phyloP scores from a whole-genome alignment of 176 grass and related monocot genomes.

The Tillandsia leiboldiana region DNA sequence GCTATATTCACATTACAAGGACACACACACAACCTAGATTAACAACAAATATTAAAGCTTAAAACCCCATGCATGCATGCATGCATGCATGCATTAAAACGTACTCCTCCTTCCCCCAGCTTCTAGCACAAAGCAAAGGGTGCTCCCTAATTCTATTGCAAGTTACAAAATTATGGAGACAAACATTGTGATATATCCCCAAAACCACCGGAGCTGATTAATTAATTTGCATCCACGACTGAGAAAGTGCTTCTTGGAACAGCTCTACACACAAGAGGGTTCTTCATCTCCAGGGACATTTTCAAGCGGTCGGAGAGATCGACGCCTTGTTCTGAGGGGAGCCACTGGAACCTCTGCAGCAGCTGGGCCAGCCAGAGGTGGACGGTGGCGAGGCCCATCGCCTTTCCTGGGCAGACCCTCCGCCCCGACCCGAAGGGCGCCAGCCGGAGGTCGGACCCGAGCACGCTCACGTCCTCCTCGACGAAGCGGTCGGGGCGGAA shows the following conservation, averaged over 20 bases:
- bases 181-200: neutral
- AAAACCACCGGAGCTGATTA: neutral
- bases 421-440: slow-evolving; percentile 65
- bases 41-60: neutral
- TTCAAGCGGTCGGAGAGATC: slow-evolving; percentile 59
- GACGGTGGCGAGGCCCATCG: slow-evolving; percentile 52
- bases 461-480: slow-evolving; percentile 52
- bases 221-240: neutral
- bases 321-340: slow-evolving; percentile 17
- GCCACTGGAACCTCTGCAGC: slow-evolving; percentile 43
- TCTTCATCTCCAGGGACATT: slow-evolving; percentile 84
- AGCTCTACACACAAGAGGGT: slow-evolving; percentile 52
- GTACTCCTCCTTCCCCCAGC: neutral
- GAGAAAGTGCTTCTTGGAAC: neutral
- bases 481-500: slow-evolving; percentile 57
- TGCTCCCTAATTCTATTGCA: neutral
- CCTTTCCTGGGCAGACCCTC: slow-evolving; percentile 64
- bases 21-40: neutral
- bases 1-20: slow-evolving; percentile 19
- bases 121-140: too few species aligned
- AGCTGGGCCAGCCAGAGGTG: slow-evolving; percentile 68
- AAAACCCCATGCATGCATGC: neutral
- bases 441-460: slow-evolving; percentile 57
- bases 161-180: slow-evolving; percentile 11
- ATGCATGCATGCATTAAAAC: slow-evolving; percentile 3